Percentiles rank a stretch among this genome's conserved stretches.
These are phyloP conservation scores for Tubosaeta sp. DNA, from an alignment of 768 basidiomycete genomes.

Conservation along the genomic window DNA sequence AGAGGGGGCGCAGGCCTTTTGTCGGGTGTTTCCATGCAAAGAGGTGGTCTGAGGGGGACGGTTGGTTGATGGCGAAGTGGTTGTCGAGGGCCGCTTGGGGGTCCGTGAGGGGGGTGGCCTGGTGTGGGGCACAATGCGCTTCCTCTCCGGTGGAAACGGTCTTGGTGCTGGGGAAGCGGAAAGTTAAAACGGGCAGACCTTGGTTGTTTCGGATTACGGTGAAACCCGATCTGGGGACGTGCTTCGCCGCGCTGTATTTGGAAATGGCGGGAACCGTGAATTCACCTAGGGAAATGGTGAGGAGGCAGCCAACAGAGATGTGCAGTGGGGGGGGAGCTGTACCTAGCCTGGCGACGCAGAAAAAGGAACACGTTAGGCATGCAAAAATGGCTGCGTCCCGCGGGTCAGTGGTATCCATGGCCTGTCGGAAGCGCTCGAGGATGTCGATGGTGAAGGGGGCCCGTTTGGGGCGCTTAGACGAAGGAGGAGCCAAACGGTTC, in stretches of 20 bases:
- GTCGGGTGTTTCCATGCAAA: too few species aligned
- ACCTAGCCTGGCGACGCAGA: slow-evolving; percentile 28
- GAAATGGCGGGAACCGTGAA: slow-evolving; percentile 1
- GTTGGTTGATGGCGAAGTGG: too few species aligned
- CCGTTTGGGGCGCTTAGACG: slow-evolving; percentile 18
- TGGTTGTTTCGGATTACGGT: not conserved
- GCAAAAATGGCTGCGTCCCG: slow-evolving; percentile 36
- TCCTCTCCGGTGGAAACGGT: too few species aligned
- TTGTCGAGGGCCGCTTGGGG: too few species aligned
- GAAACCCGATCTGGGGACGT: not conserved
- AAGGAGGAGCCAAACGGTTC: not conserved
- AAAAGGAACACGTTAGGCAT: slow-evolving; percentile 37
- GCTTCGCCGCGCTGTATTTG: not conserved
- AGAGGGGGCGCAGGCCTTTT: too few species aligned
- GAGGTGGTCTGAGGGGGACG: too few species aligned
- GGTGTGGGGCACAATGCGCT: too few species aligned
- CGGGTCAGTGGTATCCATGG: slow-evolving; percentile 25
- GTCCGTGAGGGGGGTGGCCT: too few species aligned
- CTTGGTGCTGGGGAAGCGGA: too few species aligned
- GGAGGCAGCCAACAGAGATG: too few species aligned
- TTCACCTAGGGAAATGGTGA: slow-evolving; percentile 13
- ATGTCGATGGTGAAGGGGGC: slow-evolving; percentile 27
- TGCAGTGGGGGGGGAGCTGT: too few species aligned
- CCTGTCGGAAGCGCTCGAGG: not conserved
- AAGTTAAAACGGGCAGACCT: too few species aligned